Evolutionary conservation across 2,329 filamentous ascomycete genomes (phyloP).

Genomic region (Xylaria polymorpha): DNA sequence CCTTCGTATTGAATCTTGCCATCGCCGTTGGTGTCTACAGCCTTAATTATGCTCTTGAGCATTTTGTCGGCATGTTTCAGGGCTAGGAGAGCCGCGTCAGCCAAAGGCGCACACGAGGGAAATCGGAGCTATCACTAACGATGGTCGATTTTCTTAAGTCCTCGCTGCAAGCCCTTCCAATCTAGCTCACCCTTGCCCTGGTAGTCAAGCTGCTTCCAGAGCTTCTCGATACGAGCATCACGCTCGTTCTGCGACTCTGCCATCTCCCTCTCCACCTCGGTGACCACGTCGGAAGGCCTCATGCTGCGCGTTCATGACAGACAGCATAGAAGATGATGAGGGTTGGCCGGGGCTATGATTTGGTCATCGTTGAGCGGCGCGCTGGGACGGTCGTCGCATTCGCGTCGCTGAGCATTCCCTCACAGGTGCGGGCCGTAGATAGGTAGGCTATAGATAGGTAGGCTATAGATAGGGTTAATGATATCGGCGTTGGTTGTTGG

Average conservation of each 20-base stretch:
- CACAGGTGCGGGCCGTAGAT: background rate
- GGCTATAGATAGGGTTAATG: background rate
- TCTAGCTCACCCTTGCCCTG: constrained; percentile 83
- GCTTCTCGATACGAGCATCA: constrained; percentile 82
- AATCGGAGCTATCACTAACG: constrained; percentile 66
- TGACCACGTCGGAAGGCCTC: constrained; percentile 63
- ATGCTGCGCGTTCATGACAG: constrained; percentile 59
- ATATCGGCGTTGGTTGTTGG: constrained; percentile 29
- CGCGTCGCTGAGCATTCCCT: constrained; percentile 29
- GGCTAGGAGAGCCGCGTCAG: constrained; percentile 54
- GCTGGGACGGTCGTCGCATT: constrained; percentile 31
- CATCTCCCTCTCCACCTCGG: constrained; percentile 71
- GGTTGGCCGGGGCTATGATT: constrained; percentile 44
- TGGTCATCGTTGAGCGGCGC: constrained; percentile 35
- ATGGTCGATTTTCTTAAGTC: constrained; percentile 89
- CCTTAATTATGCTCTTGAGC: constrained; percentile 80
- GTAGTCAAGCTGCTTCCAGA: constrained; percentile 87
- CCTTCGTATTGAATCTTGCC: constrained; percentile 92
- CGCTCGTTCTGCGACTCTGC: constrained; percentile 81
- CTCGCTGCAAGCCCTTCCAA: constrained; percentile 83
- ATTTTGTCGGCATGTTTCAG: constrained; percentile 92
- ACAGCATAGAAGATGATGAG: constrained; percentile 44
- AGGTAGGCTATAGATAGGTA: too few relatives aligned
- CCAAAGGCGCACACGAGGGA: constrained; percentile 25
- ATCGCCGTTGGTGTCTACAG: constrained; percentile 88